Conservation (phyloP, 2,329 filamentous ascomycete genomes). For the Aspergillus sp. region DNA sequence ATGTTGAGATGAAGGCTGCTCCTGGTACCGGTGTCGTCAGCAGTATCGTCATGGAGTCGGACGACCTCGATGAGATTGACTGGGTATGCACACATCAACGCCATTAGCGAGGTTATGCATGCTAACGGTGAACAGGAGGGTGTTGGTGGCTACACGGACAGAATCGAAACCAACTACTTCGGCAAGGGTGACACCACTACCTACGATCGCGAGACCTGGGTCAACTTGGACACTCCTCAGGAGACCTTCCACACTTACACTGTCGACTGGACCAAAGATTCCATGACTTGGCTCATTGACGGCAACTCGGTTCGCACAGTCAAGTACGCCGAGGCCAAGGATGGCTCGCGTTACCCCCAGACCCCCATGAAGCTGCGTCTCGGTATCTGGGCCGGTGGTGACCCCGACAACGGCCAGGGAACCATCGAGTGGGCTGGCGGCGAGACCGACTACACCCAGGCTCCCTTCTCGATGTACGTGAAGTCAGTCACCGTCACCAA, state of each 20-base stretch:
- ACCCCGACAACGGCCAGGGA: constrained; percentile 31
- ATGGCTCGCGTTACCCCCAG: constrained; percentile 59
- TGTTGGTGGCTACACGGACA: constrained; percentile 28
- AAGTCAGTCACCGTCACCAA: constrained; percentile 53
- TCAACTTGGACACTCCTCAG: constrained; percentile 56
- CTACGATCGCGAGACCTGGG: constrained; percentile 80
- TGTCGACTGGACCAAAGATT: constrained; percentile 60
- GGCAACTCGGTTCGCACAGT: constrained; percentile 56
- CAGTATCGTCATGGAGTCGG: constrained; percentile 85
- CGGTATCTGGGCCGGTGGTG: constrained; percentile 63
- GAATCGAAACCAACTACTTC: constrained; percentile 83
- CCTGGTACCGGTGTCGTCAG: constrained; percentile 87
- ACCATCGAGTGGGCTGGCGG: constrained; percentile 67
- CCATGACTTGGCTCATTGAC: constrained; percentile 60
- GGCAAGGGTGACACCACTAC: constrained; percentile 74
- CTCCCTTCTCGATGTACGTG: constrained; percentile 68
- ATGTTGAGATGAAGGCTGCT: constrained; percentile 77
- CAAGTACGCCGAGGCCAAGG: constrained; percentile 51
- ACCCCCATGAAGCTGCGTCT: constrained; percentile 66
- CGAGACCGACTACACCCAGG: constrained; percentile 57
- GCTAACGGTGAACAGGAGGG: constrained; percentile 34
- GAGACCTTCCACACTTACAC: constrained; percentile 40
- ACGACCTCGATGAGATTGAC: constrained; percentile 91
- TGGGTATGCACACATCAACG: constrained; percentile 71
- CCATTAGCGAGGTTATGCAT: constrained; percentile 45